Evolutionary conservation across 2,329 filamentous ascomycete species (phyloP).

Genomic region (Fusarium incarnatum): DNA sequence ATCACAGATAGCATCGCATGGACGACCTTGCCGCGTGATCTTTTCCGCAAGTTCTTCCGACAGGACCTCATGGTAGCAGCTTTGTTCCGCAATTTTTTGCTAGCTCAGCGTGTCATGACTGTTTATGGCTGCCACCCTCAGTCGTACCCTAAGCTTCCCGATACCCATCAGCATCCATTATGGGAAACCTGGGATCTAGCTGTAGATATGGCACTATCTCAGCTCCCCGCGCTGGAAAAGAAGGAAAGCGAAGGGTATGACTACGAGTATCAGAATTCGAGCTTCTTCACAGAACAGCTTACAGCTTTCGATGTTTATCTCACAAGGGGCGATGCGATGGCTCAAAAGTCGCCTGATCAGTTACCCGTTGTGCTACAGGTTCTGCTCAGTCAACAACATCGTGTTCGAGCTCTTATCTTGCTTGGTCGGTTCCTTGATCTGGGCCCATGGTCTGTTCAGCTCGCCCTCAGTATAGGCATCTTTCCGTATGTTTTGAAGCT

Average conservation of each 20-base stretch:
- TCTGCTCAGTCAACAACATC: conserved; percentile 92
- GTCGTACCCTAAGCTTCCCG: conserved; percentile 90
- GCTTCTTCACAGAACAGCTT: conserved; percentile 96
- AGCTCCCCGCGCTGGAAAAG: conserved; percentile 86
- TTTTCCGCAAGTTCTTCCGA: conserved; percentile 97
- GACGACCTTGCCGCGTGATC: conserved; percentile 88
- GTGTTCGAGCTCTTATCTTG: conserved; percentile 89
- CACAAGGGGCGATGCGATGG: conserved; percentile 80
- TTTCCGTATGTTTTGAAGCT: conserved; percentile 99
- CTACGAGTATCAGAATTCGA: conserved; percentile 95
- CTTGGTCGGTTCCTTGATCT: conserved; percentile 94
- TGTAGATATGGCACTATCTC: conserved; percentile 92
- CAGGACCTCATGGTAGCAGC: conserved; percentile 99
- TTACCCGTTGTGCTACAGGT: conserved; percentile 96
- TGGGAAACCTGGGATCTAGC: conserved; percentile 99
- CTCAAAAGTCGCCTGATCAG: conserved; percentile 91
- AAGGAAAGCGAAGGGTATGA: conserved; percentile 77
- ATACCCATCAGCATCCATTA: conserved; percentile 92
- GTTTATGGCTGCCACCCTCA: conserved; percentile 96
- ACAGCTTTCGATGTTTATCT: conserved; percentile 98
- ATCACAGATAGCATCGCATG: conserved; percentile 99
- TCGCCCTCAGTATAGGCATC: conserved; percentile 96
- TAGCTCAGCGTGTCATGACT: conserved; percentile 95
- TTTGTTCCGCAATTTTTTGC: conserved; percentile 93
- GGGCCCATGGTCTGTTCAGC: conserved; percentile 97